A percentile compares a stretch with the other conserved stretches of the same genome.
Conservation (phyloP, 371 early-diverging fungal genomes). For the Mortierella sp. region DNA sequence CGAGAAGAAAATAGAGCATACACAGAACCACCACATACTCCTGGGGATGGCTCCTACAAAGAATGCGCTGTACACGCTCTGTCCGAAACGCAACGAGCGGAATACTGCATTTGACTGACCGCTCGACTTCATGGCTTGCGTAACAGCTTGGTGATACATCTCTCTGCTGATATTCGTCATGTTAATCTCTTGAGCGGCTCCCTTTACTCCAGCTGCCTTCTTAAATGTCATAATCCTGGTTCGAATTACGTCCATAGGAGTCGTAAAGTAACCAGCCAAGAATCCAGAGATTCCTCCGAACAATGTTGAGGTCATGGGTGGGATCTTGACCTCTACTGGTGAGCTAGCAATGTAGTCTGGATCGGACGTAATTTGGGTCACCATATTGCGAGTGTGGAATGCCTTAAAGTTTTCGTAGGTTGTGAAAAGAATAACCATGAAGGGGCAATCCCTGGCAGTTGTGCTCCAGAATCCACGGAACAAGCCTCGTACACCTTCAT, state of each 20-base stretch:
- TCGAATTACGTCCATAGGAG: constrained; percentile 87
- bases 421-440: constrained; percentile 86
- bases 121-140: constrained; percentile 24
- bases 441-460: constrained; percentile 82
- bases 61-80: constrained; percentile 62
- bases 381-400: constrained; percentile 68
- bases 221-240: constrained; percentile 82
- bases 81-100: constrained; percentile 22
- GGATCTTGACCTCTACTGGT: constrained; percentile 71
- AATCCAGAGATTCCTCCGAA: constrained; percentile 86
- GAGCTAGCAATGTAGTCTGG: constrained; percentile 63
- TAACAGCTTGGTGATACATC: constrained; percentile 47
- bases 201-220: constrained; percentile 14
- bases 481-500: constrained; percentile 78
- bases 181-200: constrained; percentile 21
- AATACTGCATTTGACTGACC: constrained; percentile 34
- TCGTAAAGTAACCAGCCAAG: constrained; percentile 85
- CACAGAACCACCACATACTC: constrained; percentile 84
- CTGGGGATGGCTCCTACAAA: constrained; percentile 77
- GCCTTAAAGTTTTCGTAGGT: constrained; percentile 87
- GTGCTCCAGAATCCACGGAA: constrained; percentile 87
- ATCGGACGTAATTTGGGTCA: constrained; percentile 56
- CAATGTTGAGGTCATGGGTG: constrained; percentile 75
- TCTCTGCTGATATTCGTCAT: constrained; percentile 50
- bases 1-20: constrained; percentile 86